A percentile compares a stretch with the other conserved stretches of the same genome.
These are phyloP conservation scores for Plasmodium ovale DNA, from an alignment of 169 alveolate species.

Conservation along the genomic window DNA sequence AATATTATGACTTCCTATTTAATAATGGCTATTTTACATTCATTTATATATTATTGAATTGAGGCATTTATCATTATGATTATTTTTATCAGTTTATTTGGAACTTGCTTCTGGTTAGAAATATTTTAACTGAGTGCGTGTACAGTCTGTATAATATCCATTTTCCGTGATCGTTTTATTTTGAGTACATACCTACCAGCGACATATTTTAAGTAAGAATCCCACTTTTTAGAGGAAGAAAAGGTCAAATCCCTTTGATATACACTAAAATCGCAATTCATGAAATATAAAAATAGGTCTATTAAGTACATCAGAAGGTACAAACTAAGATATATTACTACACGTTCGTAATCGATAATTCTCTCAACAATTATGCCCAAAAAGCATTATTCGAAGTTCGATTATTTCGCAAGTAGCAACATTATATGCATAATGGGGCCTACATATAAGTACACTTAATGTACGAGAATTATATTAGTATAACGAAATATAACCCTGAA, in stretches of 20 bases:
- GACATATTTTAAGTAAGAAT: background rate
- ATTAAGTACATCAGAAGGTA: conserved; percentile 2
- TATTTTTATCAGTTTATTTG: background rate
- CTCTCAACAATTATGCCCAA: too few species aligned
- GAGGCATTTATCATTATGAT: background rate
- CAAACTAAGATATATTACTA: background rate
- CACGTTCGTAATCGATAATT: too few species aligned
- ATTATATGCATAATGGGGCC: background rate
- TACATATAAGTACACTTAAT: too few species aligned
- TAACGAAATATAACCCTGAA: background rate
- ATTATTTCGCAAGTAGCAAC: background rate
- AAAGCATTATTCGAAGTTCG: background rate
- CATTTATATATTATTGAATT: conserved; percentile 5
- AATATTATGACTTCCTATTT: conserved; percentile 7
- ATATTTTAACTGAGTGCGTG: background rate
- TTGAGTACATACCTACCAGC: conserved; percentile 2
- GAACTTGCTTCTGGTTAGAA: conserved; percentile 7
- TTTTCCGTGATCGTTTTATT: conserved; percentile 3
- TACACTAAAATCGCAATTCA: conserved; percentile 5
- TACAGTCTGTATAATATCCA: conserved; percentile 1
- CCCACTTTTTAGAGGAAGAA: background rate
- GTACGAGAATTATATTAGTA: background rate
- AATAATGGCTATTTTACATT: conserved; percentile 21
- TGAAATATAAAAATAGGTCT: background rate
- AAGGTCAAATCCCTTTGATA: background rate